Evolutionary conservation across 1,284 basidiomycete genomes (phyloP).

Genomic region (Boletus semigastroideus): DNA sequence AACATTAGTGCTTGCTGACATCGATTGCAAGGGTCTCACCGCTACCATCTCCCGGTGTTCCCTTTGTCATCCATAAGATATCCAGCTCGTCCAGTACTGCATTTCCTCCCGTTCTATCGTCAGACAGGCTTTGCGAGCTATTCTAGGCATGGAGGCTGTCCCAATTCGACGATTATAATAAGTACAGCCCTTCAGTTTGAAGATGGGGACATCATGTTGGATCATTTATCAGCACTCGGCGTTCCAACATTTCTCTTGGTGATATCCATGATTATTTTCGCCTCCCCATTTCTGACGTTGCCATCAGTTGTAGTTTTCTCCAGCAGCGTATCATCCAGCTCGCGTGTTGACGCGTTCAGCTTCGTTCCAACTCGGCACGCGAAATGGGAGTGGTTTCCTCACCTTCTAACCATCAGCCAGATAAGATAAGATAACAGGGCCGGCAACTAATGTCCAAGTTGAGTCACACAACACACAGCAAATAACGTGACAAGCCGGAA

Average conservation of each 20-base stretch:
- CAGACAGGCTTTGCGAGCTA: neutral
- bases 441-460: slow-evolving; percentile 9
- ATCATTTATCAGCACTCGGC: neutral
- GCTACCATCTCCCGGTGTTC: neutral
- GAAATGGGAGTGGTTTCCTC: neutral
- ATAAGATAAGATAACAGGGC: slow-evolving; percentile 32
- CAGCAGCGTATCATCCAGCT: neutral
- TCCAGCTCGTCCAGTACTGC: neutral
- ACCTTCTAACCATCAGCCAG: neutral
- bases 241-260: neutral
- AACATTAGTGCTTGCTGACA: neutral
- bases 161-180: too few relatives aligned
- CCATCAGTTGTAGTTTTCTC: neutral
- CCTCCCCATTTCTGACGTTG: neutral
- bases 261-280: neutral
- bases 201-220: too few relatives aligned
- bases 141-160: neutral
- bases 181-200: too few relatives aligned
- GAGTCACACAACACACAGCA: slow-evolving; percentile 26
- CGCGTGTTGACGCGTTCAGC: too few relatives aligned
- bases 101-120: neutral
- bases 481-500: slow-evolving; percentile 10
- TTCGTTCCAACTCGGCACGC: neutral
- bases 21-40: too few relatives aligned
- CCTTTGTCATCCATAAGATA: neutral